A percentile compares a stretch with the other conserved stretches of the same genome.
phyloP scores from a whole-genome alignment of 208 protist species.

The Porcisia deanei region DNA sequence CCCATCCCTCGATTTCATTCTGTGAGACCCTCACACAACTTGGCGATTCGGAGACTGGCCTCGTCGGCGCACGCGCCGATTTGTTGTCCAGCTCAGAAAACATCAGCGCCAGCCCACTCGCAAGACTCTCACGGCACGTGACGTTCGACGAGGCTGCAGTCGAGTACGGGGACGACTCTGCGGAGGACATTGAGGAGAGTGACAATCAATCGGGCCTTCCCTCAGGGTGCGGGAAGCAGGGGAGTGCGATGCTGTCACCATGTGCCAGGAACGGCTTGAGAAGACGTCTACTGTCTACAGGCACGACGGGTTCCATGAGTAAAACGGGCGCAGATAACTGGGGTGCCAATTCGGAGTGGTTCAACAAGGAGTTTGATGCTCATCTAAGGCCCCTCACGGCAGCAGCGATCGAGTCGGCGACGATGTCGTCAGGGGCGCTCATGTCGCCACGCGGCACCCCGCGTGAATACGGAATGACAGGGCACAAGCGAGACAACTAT shows the following conservation, averaged over 20 bases:
- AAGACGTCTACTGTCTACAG: neutral
- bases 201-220: constrained; percentile 8
- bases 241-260: constrained; percentile 9
- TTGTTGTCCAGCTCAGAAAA: neutral
- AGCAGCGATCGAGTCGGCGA: neutral
- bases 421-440: neutral
- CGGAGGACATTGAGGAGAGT: neutral
- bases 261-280: neutral
- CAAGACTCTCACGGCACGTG: constrained; percentile 17
- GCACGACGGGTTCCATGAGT: constrained; percentile 9
- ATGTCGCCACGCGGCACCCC: neutral
- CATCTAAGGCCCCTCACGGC: constrained; percentile 15
- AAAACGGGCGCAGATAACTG: constrained; percentile 26
- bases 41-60: neutral
- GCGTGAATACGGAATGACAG: neutral
- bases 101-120: neutral
- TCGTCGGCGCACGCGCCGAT: neutral
- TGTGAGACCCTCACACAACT: neutral
- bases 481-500: neutral
- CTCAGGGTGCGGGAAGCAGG: constrained; percentile 7
- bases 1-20: neutral
- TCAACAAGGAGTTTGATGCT: constrained; percentile 54
- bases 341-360: constrained; percentile 70
- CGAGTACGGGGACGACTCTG: constrained; percentile 8
- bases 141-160: constrained; percentile 23